Evolutionary conservation across 495 filamentous ascomycete species (phyloP), one percentile per base, ranked within the genome.

Genomic region (Emericellopsis terricola): DNA sequence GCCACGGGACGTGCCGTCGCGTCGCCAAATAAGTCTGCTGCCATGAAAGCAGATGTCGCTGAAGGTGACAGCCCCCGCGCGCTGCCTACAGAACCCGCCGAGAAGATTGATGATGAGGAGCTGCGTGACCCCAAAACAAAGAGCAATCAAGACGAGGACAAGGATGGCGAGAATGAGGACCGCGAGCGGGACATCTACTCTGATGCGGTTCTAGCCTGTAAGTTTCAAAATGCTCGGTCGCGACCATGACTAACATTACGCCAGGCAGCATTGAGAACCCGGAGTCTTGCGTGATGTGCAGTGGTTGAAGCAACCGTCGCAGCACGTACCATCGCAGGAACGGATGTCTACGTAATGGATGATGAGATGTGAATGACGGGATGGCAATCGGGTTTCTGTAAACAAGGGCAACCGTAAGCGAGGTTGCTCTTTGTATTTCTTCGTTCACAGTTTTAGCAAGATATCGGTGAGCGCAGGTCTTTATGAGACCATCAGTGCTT

Each of bases 151-250:
- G 38, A 46, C 6, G 62, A 65, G 39, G 78, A 84, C 43, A 64
- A 63, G 15, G 65, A 75, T 30, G 67, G 69, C 0, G 64, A 70
- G 40, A 83, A 69, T 51, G 60, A 69, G 36, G 71, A 70, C 37
- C 67, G 80, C 4, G 83, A 94, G 50, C 65, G 64, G 16, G 84
- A 94, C 53, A 97, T 97, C 44, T 97, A 89, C 56, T 82, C 84
- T 3, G 78, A 94, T 44, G 78, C 81, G 36, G 86, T 83, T 17
- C 62, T 97, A 53, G 68, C 73, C 51, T 97, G 89, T 76, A 80
- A 64, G 67, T 54, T 8, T 16, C 7, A 15, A n/a, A 3, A n/a
- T 30, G 8, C 9, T n/a, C 28, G 10, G 15, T 30, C 8, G 28
- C 28, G 15, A 14, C 15, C 9, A 8, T 6, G 5, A 14, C 28